phyloP scores from a whole-genome alignment of 495 filamentous ascomycete genomes.

The Tuber magnatum region DNA sequence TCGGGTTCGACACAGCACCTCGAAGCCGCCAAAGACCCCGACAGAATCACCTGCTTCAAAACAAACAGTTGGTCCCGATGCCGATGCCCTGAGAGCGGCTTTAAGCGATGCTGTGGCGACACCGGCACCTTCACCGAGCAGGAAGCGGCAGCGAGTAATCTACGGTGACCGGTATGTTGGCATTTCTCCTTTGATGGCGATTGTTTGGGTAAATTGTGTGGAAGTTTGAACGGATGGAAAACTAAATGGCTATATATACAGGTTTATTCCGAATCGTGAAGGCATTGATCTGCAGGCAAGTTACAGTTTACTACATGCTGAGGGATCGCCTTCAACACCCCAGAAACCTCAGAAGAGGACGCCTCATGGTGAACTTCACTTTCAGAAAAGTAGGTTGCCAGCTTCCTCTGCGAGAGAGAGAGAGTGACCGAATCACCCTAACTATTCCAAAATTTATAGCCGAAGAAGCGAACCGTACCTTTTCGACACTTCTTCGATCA shows the following conservation, averaged over 20 bases:
- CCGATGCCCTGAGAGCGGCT: constrained; percentile 36
- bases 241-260: constrained; percentile 42
- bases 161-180: constrained; percentile 38
- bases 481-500: constrained; percentile 75
- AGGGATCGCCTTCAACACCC: constrained; percentile 84
- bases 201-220: constrained; percentile 7
- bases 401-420: not conserved
- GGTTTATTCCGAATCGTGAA: constrained; percentile 91
- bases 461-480: constrained; percentile 89
- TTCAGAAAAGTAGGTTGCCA: constrained; percentile 70
- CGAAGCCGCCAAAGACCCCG: constrained; percentile 38
- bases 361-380: constrained; percentile 83
- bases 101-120: constrained; percentile 38
- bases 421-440: constrained; percentile 38
- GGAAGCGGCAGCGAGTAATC: constrained; percentile 40
- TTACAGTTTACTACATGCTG: constrained; percentile 82
- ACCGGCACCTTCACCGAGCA: constrained; percentile 39
- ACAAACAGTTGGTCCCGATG: constrained; percentile 35
- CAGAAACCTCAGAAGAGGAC: constrained; percentile 75
- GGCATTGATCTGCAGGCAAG: constrained; percentile 89
- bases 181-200: not conserved
- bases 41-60: constrained; percentile 33
- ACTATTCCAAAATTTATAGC: constrained; percentile 51
- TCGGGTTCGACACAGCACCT: constrained; percentile 36
- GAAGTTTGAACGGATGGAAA: not conserved